Evolutionary conservation across 2,329 filamentous ascomycete genomes (phyloP).

Genomic region (Claviceps cyperi): DNA sequence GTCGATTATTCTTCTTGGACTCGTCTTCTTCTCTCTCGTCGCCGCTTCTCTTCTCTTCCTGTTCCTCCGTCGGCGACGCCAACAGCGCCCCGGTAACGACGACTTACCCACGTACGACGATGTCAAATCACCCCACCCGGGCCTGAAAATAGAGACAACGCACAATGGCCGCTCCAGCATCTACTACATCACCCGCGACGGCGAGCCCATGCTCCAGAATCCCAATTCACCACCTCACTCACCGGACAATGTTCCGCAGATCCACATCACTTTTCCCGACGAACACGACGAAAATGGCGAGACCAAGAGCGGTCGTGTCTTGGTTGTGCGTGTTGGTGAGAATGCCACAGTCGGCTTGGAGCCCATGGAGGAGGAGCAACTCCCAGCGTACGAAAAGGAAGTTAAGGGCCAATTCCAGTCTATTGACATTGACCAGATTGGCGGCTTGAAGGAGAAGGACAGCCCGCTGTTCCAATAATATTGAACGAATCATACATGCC

Average conservation of each 20-base stretch:
- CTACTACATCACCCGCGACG: slow-evolving; percentile 67
- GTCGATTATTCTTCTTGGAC: slow-evolving; percentile 62
- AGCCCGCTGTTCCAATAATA: slow-evolving; percentile 23
- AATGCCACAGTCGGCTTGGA: slow-evolving; percentile 74
- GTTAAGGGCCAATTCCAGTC: slow-evolving; percentile 73
- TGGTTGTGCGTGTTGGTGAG: slow-evolving; percentile 84
- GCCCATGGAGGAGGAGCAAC: slow-evolving; percentile 63
- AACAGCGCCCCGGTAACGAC: slow-evolving; percentile 32
- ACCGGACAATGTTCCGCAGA: slow-evolving; percentile 79
- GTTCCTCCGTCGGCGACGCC: slow-evolving; percentile 49
- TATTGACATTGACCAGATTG: slow-evolving; percentile 86
- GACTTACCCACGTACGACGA: slow-evolving; percentile 59
- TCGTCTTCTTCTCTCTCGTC: slow-evolving; percentile 59
- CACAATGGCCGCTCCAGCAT: slow-evolving; percentile 49
- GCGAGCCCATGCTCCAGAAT: slow-evolving; percentile 58
- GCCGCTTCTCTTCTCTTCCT: slow-evolving; percentile 55
- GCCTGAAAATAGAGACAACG: slow-evolving; percentile 44
- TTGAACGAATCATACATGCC: slow-evolving; percentile 1
- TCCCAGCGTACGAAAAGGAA: slow-evolving; percentile 82
- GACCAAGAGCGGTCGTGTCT: slow-evolving; percentile 70
- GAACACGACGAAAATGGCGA: slow-evolving; percentile 80
- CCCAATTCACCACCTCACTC: slow-evolving; percentile 62
- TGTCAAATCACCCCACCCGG: slow-evolving; percentile 32
- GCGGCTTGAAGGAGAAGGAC: slow-evolving; percentile 85
- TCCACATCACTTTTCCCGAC: slow-evolving; percentile 94